Evolutionary conservation across 2,329 filamentous ascomycete genomes (phyloP).

Genomic region (Pyricularia pennisetigena): DNA sequence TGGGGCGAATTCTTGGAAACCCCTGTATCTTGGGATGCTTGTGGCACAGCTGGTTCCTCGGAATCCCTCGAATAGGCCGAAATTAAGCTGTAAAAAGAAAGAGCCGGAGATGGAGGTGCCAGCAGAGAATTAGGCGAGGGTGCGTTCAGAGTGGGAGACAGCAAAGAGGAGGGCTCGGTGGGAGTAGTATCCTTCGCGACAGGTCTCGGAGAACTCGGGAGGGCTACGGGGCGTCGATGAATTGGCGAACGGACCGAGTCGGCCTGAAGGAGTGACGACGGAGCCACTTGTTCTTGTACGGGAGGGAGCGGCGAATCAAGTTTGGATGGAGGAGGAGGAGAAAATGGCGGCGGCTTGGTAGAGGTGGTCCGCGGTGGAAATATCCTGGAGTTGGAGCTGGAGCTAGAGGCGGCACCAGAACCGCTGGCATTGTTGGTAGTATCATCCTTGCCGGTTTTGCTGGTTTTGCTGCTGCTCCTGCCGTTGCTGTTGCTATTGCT

Average conservation of each 20-base stretch:
- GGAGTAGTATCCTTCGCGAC: not conserved
- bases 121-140: not conserved
- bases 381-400: not conserved
- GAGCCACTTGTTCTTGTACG: conserved; percentile 9
- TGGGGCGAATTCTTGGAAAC: conserved; percentile 25
- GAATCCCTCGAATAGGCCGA: conserved; percentile 43
- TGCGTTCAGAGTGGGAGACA: not conserved
- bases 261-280: conserved; percentile 10
- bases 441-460: not conserved
- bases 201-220: not conserved
- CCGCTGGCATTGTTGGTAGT: conserved; percentile 10
- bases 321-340: conserved; percentile 15
- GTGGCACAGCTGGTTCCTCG: conserved; percentile 28
- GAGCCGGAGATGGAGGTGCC: conserved; percentile 26
- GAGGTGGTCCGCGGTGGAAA: conserved; percentile 8
- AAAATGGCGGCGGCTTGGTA: conserved; percentile 8
- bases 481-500: not conserved
- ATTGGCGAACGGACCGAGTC: conserved; percentile 18
- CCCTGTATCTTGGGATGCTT: conserved; percentile 28
- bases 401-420: not conserved
- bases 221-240: conserved; percentile 23
- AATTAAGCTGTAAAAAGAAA: conserved; percentile 43
- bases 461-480: not conserved
- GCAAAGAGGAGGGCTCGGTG: not conserved
- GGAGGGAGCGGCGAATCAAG: conserved; percentile 21